Base-by-base conservation (phyloP, 352 stramenopile species). In the Phytophthora nicotianae region DNA sequence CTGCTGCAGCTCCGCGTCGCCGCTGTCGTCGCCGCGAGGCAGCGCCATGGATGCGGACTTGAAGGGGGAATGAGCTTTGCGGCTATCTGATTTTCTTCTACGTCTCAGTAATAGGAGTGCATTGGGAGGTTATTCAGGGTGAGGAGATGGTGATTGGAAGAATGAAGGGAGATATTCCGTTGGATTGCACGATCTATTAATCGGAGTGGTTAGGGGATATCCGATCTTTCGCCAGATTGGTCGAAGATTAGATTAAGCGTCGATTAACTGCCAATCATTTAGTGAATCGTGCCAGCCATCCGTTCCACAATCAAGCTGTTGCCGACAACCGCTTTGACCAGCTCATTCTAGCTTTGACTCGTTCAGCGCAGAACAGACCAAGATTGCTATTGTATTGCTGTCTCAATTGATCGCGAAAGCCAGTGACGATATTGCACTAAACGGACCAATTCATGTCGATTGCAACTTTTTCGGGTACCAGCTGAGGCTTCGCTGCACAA, bases 361-460 rank as follows among this genome's bases (percentile, higher is more conserved):
- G 32, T 33, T n/a, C 16, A 16, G 20, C 35, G 4, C n/a, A 10
- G 11, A 46, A 35, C 20, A 14, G 9, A 23, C 9, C 52, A 43
- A n/a, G n/a, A 40, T 45, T 21, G 32, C 32, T 24, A 24, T 43
- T 56, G 5, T 52, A 16, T 62, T 52, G 41, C 17, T 50, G 35
- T 62, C 19, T 47, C 27, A 20, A 23, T 58, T 16, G 32, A 68
- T 35, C 35, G 50, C 51, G 51, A 61, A 81, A 85, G 79, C 81
- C 83, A 73, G 59, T 92, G 83, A 92, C 68, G 79, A 89, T 85
- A 38, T 65, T 83, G 79, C 83, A 69, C 80, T 65, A 57, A 86
- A 89, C 83, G 83, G 81, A 93, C 81, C 81, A 93, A 91, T 91
- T 90, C 81, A 93, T 88, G 83, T 87, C 83, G 83, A 93, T 93